A percentile compares a stretch with the other conserved stretches of the same genome.
Evolutionary conservation across 2,329 filamentous ascomycete species (phyloP).

Genomic region (Boeremia lycopersici): DNA sequence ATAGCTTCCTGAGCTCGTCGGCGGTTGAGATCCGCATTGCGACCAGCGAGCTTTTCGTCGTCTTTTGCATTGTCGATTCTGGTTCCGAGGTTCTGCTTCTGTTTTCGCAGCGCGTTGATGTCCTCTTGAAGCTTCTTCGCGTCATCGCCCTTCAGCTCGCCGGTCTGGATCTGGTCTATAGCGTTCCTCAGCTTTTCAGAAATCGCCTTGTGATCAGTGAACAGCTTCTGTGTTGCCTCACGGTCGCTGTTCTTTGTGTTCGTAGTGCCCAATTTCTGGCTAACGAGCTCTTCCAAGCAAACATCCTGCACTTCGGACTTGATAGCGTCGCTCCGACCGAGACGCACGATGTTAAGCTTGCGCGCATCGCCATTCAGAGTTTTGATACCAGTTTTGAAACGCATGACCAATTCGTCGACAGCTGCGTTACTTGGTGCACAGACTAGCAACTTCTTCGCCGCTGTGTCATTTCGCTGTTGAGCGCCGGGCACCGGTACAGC

Average conservation of each 20-base stretch:
- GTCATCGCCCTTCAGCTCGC: slow-evolving; percentile 65
- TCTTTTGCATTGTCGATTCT: slow-evolving; percentile 89
- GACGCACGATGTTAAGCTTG: slow-evolving; percentile 83
- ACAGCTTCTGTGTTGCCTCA: slow-evolving; percentile 68
- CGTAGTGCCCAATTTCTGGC: slow-evolving; percentile 64
- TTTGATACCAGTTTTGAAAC: slow-evolving; percentile 85
- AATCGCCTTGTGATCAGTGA: slow-evolving; percentile 66
- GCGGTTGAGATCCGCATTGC: slow-evolving; percentile 84
- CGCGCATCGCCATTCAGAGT: slow-evolving; percentile 73
- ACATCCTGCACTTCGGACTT: slow-evolving; percentile 88
- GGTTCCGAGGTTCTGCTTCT: slow-evolving; percentile 75
- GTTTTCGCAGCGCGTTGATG: slow-evolving; percentile 77
- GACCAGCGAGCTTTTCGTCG: slow-evolving; percentile 77
- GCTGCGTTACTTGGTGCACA: slow-evolving; percentile 99
- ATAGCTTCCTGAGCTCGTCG: slow-evolving; percentile 89
- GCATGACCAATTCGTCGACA: slow-evolving; percentile 92
- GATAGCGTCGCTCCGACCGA: slow-evolving; percentile 91
- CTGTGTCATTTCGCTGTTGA: slow-evolving; percentile 36
- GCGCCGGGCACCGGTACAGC: slow-evolving; percentile 50
- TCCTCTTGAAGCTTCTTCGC: slow-evolving; percentile 73
- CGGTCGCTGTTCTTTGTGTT: slow-evolving; percentile 48
- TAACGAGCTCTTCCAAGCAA: slow-evolving; percentile 90
- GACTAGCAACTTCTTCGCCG: slow-evolving; percentile 84
- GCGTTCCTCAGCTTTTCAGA: slow-evolving; percentile 72
- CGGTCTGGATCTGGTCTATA: slow-evolving; percentile 69